Conservation (phyloP, 2,329 filamentous ascomycete genomes). For the Aspergillus sp. region DNA sequence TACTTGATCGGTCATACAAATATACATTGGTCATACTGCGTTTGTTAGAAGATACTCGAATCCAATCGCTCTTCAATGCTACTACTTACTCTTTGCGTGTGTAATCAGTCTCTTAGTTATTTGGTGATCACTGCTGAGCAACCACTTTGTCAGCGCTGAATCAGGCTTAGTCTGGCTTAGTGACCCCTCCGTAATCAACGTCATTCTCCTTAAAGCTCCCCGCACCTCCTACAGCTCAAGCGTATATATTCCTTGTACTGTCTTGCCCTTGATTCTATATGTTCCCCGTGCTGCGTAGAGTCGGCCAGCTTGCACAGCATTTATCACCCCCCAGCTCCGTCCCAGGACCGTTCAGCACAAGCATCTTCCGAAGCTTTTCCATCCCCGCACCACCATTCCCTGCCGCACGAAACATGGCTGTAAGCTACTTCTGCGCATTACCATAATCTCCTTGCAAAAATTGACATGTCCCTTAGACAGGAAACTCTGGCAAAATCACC, state of each 20-base stretch:
- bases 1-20: not conserved
- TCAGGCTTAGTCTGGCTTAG: conserved; percentile 1
- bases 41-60: not conserved
- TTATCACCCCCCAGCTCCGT: conserved; percentile 17
- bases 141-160: conserved; percentile 10
- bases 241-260: conserved; percentile 6
- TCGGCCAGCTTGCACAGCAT: conserved; percentile 21
- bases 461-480: conserved; percentile 18
- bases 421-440: conserved; percentile 18
- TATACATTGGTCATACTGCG: not conserved
- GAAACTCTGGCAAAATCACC: conserved; percentile 60
- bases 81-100: not conserved
- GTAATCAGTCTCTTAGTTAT: too few relatives aligned
- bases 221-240: conserved; percentile 7
- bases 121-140: conserved; percentile 2
- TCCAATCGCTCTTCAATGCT: not conserved
- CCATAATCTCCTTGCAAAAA: not conserved
- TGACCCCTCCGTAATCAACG: conserved; percentile 12
- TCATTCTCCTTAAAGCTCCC: conserved; percentile 12
- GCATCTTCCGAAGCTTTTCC: conserved; percentile 17
- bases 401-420: conserved; percentile 33
- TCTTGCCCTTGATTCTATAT: conserved; percentile 19
- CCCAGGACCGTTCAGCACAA: conserved; percentile 10
- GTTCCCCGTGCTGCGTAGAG: conserved; percentile 24
- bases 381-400: conserved; percentile 20